Evolutionary conservation across 441 rosid species (phyloP).

Genomic region (Dalechampia spathulata): DNA sequence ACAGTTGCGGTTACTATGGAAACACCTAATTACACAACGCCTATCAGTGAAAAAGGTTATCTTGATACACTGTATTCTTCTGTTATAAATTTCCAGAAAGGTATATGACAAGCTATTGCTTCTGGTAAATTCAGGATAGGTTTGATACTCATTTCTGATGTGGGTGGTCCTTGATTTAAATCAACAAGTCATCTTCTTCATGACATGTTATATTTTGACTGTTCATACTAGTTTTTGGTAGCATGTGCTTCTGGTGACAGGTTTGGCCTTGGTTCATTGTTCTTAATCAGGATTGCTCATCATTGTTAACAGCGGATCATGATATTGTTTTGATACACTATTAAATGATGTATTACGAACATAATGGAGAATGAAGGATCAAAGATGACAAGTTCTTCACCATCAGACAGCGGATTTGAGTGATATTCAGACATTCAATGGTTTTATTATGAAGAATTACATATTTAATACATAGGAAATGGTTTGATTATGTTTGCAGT

Average conservation of each 20-base stretch:
- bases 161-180: conserved; percentile 2
- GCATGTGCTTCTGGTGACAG: not conserved
- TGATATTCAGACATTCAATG: not conserved
- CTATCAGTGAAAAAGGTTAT: too few species aligned
- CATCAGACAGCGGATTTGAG: not conserved
- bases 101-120: not conserved
- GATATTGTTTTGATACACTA: not conserved
- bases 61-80: not conserved
- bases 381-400: not conserved
- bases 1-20: too few species aligned
- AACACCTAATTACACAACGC: too few species aligned
- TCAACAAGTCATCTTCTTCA: not conserved
- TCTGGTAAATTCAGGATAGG: not conserved
- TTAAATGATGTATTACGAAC: not conserved
- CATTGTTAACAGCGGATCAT: not conserved
- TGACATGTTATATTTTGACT: not conserved
- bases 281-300: not conserved
- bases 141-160: not conserved
- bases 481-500: too few species aligned
- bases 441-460: too few species aligned
- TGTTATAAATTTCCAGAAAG: not conserved
- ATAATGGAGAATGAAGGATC: not conserved
- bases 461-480: too few species aligned
- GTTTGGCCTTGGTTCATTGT: not conserved
- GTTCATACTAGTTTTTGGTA: not conserved